A percentile compares a stretch with the other conserved stretches of the same genome.
Conservation (phyloP, 305 asterid species). For the Plantago coronopus region DNA sequence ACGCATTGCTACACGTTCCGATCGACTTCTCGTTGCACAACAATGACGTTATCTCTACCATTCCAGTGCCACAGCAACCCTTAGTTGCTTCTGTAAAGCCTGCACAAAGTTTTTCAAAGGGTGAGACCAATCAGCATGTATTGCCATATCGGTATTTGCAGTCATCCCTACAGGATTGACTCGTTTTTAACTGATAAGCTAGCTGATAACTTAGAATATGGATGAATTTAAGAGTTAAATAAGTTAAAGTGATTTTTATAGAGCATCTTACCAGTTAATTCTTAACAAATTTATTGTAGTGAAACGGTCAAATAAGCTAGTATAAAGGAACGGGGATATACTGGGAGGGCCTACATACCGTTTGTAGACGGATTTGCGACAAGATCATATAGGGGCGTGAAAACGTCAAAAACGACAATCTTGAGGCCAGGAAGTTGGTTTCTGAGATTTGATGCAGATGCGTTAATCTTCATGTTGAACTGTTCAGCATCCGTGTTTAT, state of each 20-base stretch:
- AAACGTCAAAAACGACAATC: conserved; percentile 71
- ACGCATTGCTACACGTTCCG: conserved; percentile 72
- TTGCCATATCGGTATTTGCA: too few relatives aligned
- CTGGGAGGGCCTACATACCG: conserved; percentile 45
- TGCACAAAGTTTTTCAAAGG: conserved; percentile 12
- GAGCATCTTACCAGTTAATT: too few relatives aligned
- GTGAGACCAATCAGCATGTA: neutral
- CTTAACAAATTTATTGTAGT: neutral
- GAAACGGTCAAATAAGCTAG: neutral
- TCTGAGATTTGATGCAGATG: conserved; percentile 53
- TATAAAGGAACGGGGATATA: too few relatives aligned
- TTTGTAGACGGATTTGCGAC: conserved; percentile 45
- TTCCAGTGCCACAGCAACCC: conserved; percentile 88
- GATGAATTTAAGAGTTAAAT: too few relatives aligned
- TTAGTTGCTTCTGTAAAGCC: conserved; percentile 67
- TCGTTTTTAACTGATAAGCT: too few relatives aligned
- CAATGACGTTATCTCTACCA: conserved; percentile 53
- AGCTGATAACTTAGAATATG: too few relatives aligned
- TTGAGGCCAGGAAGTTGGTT: conserved; percentile 57
- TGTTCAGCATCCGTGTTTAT: conserved; percentile 68
- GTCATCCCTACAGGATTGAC: too few relatives aligned
- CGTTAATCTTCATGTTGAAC: conserved; percentile 63
- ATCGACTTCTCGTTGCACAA: conserved; percentile 67
- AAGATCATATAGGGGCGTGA: conserved; percentile 61
- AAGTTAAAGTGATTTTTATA: too few relatives aligned